Base-by-base conservation (phyloP, 1,139 yeast genomes). In the Yamadazyma aaseri region DNA sequence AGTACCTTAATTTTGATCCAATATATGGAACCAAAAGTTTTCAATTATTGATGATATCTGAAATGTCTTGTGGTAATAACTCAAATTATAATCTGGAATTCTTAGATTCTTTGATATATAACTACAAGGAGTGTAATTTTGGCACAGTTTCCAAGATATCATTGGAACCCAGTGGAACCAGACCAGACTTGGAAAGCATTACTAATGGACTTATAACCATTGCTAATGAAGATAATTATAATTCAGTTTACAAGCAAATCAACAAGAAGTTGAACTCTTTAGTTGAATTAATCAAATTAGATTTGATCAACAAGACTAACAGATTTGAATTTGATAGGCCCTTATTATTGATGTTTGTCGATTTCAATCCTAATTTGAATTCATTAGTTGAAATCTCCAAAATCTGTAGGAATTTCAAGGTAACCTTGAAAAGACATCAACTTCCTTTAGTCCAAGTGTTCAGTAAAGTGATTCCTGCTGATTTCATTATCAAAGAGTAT, bases 391-490 rank as follows among this genome's bases (percentile, higher is more conserved):
- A 66, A 30, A 71, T 74, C 38, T 63, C 79, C 2, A 63, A 63
- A 32, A 56, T 75, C 1, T 71, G 79, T 39, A 58, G 77, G 22
- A 61, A 66, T 29, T 77, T 82, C 43, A 65, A 70, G 39, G 60
- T 50, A 35, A 60, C 43, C n/a, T 60, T 65, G 46, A 64, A 49
- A 25, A 53, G 56, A 10, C 71, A 66, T 47, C 72, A 57, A 46
- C 49, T 59, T 29, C 71, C 78, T 0, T 62, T 73, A 31, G 73
- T 67, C 12, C 63, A 52, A 34, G 60, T 77, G 0, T 75, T 75
- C 36, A 62, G 79, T 31, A 81, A 81, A 44, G 61, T 81, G 3
- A 55, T 86, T 4, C 85, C 90, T 2, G 58, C 76, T 12, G 65
- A 71, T 4, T 64, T 70, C 28, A 46, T 71, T 15, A 70, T 79